Conservation (phyloP, 2,329 filamentous ascomycete genomes). For the Ceratocystiopsis brevicomis region DNA sequence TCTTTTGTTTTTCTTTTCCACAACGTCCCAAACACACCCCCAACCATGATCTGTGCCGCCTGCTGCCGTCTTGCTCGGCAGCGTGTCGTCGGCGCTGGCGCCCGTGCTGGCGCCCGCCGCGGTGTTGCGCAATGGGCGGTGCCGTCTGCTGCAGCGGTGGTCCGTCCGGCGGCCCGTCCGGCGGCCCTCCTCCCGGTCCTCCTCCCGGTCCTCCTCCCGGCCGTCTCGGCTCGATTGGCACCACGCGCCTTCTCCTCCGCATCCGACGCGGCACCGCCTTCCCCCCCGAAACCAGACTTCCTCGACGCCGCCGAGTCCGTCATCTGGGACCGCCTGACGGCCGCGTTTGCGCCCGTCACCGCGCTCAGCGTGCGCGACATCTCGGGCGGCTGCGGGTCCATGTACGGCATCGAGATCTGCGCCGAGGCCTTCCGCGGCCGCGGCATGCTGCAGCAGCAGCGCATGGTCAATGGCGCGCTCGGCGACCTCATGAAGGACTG, state of each 20-base stretch:
- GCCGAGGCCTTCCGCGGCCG: constrained; percentile 52
- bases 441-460: constrained; percentile 62
- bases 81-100: no score
- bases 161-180: no score
- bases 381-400: constrained; percentile 66
- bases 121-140: no score
- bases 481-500: constrained; percentile 60
- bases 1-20: no score
- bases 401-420: constrained; percentile 69
- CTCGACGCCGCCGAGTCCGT: constrained; percentile 36
- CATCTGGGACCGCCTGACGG: constrained; percentile 35
- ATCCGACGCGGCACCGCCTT: not conserved
- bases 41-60: no score
- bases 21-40: no score
- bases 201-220: no score
- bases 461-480: constrained; percentile 57
- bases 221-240: no score
- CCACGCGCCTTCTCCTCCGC: not conserved
- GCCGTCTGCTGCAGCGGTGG: no score
- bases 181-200: no score
- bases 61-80: no score
- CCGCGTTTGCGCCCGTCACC: constrained; percentile 27
- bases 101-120: no score
- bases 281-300: constrained; percentile 26
- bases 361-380: constrained; percentile 54